phyloP scores from a whole-genome alignment of 2,329 filamentous ascomycete species.

The Pseudogymnoascus sp. region DNA sequence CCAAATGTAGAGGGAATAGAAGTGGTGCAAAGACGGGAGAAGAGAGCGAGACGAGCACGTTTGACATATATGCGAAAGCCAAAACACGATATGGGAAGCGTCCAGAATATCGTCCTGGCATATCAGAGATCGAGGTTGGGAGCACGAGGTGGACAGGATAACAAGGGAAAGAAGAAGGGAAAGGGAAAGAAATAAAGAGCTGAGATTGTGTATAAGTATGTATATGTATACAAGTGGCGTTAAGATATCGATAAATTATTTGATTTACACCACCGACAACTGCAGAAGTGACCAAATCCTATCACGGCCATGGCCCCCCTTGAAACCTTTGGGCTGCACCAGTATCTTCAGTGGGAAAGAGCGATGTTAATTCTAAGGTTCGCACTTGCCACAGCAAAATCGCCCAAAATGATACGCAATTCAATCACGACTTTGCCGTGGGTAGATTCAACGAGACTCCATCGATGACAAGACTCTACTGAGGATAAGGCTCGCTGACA shows the following conservation, averaged over 20 bases:
- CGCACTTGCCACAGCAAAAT: not conserved
- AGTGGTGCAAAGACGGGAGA: constrained; percentile 77
- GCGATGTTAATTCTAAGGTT: not conserved
- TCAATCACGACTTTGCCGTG: too few relatives aligned
- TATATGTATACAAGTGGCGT: constrained; percentile 6
- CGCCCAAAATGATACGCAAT: too few relatives aligned
- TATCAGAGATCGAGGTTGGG: constrained; percentile 50
- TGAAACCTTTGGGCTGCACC: not conserved
- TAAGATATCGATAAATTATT: not conserved
- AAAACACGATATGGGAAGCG: constrained; percentile 78
- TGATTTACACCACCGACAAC: not conserved
- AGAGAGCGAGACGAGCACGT: constrained; percentile 78
- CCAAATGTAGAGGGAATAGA: constrained; percentile 87
- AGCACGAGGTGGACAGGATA: constrained; percentile 25
- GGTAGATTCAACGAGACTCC: too few relatives aligned
- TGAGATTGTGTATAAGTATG: constrained; percentile 12
- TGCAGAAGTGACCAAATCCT: not conserved
- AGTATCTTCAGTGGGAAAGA: not conserved
- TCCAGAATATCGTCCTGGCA: constrained; percentile 68
- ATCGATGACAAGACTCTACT: too few relatives aligned
- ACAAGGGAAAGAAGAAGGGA: constrained; percentile 23
- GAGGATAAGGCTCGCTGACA: too few relatives aligned
- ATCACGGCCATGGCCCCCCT: not conserved
- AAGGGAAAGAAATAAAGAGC: constrained; percentile 18
- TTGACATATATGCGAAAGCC: constrained; percentile 87